These are phyloP conservation scores for Annulohypoxylon truncatum DNA, from an alignment of 2,329 filamentous ascomycete species.

Conservation along the genomic window DNA sequence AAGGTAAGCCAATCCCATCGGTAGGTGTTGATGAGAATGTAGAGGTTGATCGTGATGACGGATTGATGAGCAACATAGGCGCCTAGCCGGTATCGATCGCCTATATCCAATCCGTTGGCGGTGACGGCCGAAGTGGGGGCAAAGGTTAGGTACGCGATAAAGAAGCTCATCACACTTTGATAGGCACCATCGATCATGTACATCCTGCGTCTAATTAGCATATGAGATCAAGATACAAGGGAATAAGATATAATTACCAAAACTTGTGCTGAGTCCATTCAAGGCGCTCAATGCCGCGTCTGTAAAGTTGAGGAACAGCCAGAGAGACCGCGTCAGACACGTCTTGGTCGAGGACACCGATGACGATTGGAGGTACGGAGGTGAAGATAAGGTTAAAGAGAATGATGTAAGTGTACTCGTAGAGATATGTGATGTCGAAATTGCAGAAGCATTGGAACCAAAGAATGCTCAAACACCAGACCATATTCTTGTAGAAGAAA, in stretches of 20 bases:
- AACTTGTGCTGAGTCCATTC: slow-evolving; percentile 98
- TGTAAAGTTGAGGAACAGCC: slow-evolving; percentile 94
- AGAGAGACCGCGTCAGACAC: slow-evolving; percentile 94
- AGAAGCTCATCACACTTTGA: slow-evolving; percentile 94
- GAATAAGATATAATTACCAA: slow-evolving; percentile 72
- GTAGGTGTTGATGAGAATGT: slow-evolving; percentile 96
- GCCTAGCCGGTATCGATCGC: slow-evolving; percentile 86
- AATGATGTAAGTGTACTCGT: slow-evolving; percentile 97
- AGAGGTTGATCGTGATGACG: slow-evolving; percentile 89
- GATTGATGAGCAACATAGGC: slow-evolving; percentile 86
- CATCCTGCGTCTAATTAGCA: slow-evolving; percentile 63
- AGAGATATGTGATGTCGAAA: slow-evolving; percentile 96
- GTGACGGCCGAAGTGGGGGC: slow-evolving; percentile 74
- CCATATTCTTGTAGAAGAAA: slow-evolving; percentile 99
- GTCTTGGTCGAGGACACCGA: slow-evolving; percentile 97
- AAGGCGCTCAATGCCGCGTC: slow-evolving; percentile 91
- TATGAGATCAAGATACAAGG: slow-evolving; percentile 40
- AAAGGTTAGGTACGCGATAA: slow-evolving; percentile 88
- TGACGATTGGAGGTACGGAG: slow-evolving; percentile 91
- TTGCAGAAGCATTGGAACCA: slow-evolving; percentile 97
- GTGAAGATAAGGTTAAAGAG: slow-evolving; percentile 98
- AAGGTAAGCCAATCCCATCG: slow-evolving; percentile 98
- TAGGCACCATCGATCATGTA: slow-evolving; percentile 97
- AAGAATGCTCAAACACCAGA: slow-evolving; percentile 96
- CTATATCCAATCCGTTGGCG: slow-evolving; percentile 77